Base-by-base conservation (phyloP, 23 red algal genomes). In the Gracilaria gracilis region DNA sequence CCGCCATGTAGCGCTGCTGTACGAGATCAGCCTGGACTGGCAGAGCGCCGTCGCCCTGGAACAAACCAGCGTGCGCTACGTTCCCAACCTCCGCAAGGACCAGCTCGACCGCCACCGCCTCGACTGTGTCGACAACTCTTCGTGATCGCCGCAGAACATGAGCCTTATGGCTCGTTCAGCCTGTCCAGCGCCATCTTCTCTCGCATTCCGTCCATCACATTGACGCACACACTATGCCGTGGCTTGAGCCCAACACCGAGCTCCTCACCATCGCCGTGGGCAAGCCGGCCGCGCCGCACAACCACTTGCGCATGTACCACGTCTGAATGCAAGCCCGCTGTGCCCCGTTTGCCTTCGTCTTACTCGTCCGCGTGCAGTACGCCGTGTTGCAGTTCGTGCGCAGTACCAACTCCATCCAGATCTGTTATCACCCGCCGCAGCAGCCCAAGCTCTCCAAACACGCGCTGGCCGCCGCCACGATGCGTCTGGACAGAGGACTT, bases 121-220 rank as follows among this genome's bases (percentile, higher is more conserved):
- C 16, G 8, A 50, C 14, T 21, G 9, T 0, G 21, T 51, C 9
- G n/a, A 48, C 23, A n/a, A 20, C 23, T 42, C 9, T 3, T 50
- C 25, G 72, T 77, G n/a, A 25, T 77, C 6, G 72, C 46, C 31
- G 50, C 42, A 25, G 40, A 77, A 20, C 72, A 77, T 50, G 72
- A 77, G 17, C 72, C 72, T 5, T 77, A 50, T n/a, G 21, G 72
- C 3, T 31, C 34, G 6, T 25, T 77, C 28, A 42, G 39, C 0
- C 39, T 42, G 4, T 77, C 72, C 28, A 42, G 72, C 15, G 28
- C 15, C 34, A 48, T 77, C 8, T 9, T 13, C 8, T 25, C 39
- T 25, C 38, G 46, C 0, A 0, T 42, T 4, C 72, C 72, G 72
- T 37, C 7, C 4, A 13, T 27, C 5, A 8, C 24, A n/a, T n/a